A percentile compares a stretch with the other conserved stretches of the same genome.
Evolutionary conservation across 2,329 filamentous ascomycete genomes (phyloP).

Genomic region (Penicillium frequentans): DNA sequence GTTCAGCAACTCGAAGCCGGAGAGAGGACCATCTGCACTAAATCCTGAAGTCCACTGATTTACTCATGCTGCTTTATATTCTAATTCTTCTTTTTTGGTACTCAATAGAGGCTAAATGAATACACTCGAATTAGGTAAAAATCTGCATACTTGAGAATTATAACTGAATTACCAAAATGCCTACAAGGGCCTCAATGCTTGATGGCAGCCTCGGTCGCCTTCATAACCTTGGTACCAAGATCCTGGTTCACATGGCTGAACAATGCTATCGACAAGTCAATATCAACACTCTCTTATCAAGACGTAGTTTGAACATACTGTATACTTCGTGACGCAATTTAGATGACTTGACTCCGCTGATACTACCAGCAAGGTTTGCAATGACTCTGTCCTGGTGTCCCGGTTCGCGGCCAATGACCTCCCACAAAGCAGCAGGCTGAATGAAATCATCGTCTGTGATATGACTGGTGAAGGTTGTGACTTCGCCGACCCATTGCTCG

Average conservation of each 20-base stretch:
- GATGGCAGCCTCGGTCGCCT: slow-evolving; percentile 14
- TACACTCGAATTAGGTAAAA: no score
- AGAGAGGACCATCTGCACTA: no score
- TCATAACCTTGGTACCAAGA: slow-evolving; percentile 13
- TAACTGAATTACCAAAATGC: no score
- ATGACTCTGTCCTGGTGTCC: slow-evolving; percentile 36
- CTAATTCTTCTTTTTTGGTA: no score
- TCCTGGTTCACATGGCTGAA: slow-evolving; percentile 22
- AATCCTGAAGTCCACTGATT: no score
- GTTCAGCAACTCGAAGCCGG: no score
- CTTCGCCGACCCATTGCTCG: slow-evolving; percentile 31
- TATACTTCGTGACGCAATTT: slow-evolving; percentile 29
- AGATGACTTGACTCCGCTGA: slow-evolving; percentile 20
- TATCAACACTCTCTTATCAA: not conserved
- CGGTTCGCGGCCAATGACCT: slow-evolving; percentile 30
- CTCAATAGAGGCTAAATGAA: no score
- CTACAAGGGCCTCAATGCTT: not conserved
- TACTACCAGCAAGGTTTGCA: slow-evolving; percentile 26
- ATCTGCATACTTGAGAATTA: no score
- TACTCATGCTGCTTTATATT: no score
- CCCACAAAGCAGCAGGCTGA: slow-evolving; percentile 32
- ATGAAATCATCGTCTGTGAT: slow-evolving; percentile 30
- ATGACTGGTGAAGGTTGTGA: slow-evolving; percentile 18
- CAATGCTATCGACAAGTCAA: slow-evolving; percentile 11
- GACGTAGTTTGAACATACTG: slow-evolving; percentile 17